Percentiles rank a stretch among this genome's conserved stretches.
Conservation (phyloP, 345 rosid genomes). For the Punica granatum region DNA sequence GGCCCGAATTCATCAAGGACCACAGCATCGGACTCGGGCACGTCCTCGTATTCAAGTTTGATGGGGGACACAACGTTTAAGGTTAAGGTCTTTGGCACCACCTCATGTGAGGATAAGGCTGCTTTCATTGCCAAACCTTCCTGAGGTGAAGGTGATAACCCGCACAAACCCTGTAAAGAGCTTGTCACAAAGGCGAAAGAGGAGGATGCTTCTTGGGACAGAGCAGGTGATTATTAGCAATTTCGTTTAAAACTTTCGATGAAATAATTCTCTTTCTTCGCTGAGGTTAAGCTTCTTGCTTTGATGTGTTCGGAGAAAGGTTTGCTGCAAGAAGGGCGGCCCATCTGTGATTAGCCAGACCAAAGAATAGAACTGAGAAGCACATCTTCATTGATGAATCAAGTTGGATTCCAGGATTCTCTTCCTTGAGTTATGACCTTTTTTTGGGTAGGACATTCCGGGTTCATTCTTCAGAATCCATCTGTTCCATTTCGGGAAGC, state of each 20-base stretch:
- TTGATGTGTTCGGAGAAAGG: background rate
- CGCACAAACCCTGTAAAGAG: background rate
- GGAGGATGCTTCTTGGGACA: background rate
- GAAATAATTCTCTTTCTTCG: background rate
- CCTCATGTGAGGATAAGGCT: background rate
- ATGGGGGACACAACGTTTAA: background rate
- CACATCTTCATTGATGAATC: too few relatives aligned
- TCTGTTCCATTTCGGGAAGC: background rate
- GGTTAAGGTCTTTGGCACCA: background rate
- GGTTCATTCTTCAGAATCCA: background rate
- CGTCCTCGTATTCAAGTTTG: background rate
- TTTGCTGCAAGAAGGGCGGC: background rate
- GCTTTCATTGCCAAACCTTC: background rate
- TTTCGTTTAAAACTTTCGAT: background rate
- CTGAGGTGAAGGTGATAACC: background rate
- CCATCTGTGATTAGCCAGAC: too few relatives aligned
- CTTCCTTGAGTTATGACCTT: background rate
- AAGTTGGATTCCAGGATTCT: background rate
- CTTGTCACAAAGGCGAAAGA: background rate
- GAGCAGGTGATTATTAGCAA: background rate
- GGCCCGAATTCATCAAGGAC: background rate
- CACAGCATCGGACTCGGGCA: background rate
- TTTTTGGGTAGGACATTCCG: background rate
- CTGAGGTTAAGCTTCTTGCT: background rate
- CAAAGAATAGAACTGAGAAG: too few relatives aligned